Conservation (phyloP, 1,284 basidiomycete species). For the Apiotrichum porosum region DNA sequence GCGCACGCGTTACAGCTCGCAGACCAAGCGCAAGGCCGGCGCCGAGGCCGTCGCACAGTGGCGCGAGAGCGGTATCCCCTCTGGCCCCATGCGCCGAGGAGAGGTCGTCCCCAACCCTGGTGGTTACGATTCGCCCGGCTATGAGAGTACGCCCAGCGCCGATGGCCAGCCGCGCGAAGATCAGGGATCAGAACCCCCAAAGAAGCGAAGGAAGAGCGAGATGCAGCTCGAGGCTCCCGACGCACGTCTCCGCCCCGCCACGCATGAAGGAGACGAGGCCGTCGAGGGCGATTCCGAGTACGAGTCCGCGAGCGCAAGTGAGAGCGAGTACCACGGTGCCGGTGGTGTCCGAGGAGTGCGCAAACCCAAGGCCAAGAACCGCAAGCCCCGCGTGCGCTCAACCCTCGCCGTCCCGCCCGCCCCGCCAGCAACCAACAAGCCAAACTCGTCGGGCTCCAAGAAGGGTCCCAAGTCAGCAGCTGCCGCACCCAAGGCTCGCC, state of each 20-base stretch:
- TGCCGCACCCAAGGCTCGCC: background rate
- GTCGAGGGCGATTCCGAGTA: slow-evolving; percentile 12
- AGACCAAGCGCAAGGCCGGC: slow-evolving; percentile 41
- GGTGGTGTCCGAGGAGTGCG: slow-evolving; percentile 1
- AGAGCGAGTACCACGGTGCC: slow-evolving; percentile 23
- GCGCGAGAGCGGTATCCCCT: slow-evolving; percentile 36
- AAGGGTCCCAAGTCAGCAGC: slow-evolving; percentile 1
- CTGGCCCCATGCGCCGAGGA: slow-evolving; percentile 13
- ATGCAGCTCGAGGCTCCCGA: slow-evolving; percentile 17
- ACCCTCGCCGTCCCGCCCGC: slow-evolving; percentile 7
- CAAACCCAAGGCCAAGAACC: slow-evolving; percentile 10
- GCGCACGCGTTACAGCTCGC: slow-evolving; percentile 12
- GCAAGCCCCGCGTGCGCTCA: slow-evolving; percentile 5
- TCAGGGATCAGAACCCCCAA: slow-evolving; percentile 18
- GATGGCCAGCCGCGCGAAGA: slow-evolving; percentile 7
- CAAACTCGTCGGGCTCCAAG: background rate
- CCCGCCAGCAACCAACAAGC: background rate
- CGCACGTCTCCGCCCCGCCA: background rate
- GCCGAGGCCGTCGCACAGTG: slow-evolving; percentile 45
- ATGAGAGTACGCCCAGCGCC: slow-evolving; percentile 16
- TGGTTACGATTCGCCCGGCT: slow-evolving; percentile 12
- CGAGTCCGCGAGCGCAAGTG: slow-evolving; percentile 18
- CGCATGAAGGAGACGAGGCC: background rate
- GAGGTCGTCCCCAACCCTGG: background rate
- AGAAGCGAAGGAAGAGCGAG: slow-evolving; percentile 39